These are phyloP conservation scores for Austroboletus eburneus DNA, from an alignment of 768 basidiomycete species.

Conservation along the genomic window DNA sequence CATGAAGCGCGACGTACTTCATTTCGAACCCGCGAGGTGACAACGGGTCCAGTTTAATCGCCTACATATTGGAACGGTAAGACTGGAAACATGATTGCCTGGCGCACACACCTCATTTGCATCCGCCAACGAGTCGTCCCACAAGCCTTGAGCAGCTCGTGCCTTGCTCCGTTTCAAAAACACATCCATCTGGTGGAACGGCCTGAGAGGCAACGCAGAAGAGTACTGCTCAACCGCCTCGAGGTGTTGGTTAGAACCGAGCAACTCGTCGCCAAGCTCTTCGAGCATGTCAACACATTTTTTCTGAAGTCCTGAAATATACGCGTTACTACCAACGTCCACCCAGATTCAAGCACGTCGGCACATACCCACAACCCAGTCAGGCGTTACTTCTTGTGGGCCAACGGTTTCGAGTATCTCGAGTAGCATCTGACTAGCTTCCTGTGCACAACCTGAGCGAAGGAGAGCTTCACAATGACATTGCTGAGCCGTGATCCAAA, in stretches of 20 bases:
- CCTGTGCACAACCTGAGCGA: neutral
- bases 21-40: slow-evolving; percentile 1
- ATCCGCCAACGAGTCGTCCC: neutral
- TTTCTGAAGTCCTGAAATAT: neutral
- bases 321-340: neutral
- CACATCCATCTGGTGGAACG: neutral
- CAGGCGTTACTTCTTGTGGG: too few relatives aligned
- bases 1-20: neutral
- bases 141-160: neutral
- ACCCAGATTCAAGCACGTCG: neutral
- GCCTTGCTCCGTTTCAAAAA: neutral
- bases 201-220: slow-evolving; percentile 2
- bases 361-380: neutral
- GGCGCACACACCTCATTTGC: neutral
- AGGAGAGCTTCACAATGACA: neutral
- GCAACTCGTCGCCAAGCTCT: neutral
- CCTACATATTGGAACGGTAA: neutral
- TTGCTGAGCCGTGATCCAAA: neutral
- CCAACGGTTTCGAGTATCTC: neutral
- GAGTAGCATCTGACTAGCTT: neutral
- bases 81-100: neutral
- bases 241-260: neutral
- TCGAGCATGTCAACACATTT: slow-evolving; percentile 1
- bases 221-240: slow-evolving; percentile 6
- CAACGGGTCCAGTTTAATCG: neutral